Conservation (phyloP, 2,329 filamentous ascomycete genomes). For the Fusarium foetens region DNA sequence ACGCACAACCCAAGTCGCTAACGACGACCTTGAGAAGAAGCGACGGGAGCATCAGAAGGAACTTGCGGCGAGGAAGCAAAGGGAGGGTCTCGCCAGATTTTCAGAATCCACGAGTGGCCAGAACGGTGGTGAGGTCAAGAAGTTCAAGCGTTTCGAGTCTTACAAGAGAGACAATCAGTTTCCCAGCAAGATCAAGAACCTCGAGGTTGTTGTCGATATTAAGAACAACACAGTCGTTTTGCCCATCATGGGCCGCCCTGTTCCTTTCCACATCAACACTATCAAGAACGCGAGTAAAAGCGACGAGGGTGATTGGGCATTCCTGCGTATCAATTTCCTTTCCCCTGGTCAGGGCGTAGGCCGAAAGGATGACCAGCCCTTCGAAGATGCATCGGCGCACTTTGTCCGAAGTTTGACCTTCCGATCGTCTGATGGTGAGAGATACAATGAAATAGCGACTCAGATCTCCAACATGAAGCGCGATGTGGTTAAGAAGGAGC, state of each 20-base stretch:
- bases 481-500: slow-evolving; percentile 88
- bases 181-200: slow-evolving; percentile 81
- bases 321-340: slow-evolving; percentile 95
- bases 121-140: slow-evolving; percentile 94
- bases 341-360: slow-evolving; percentile 97
- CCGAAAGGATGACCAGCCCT: slow-evolving; percentile 95
- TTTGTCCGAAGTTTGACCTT: slow-evolving; percentile 97
- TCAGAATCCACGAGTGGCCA: slow-evolving; percentile 84
- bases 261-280: slow-evolving; percentile 96
- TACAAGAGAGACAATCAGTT: slow-evolving; percentile 98
- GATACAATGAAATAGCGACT: slow-evolving; percentile 89
- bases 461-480: slow-evolving; percentile 98
- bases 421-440: slow-evolving; percentile 86
- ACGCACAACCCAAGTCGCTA: slow-evolving; percentile 79
- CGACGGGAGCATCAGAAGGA: slow-evolving; percentile 94
- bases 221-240: slow-evolving; percentile 92
- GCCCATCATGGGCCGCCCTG: slow-evolving; percentile 95
- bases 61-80: slow-evolving; percentile 85
- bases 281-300: slow-evolving; percentile 99
- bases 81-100: slow-evolving; percentile 86
- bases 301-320: slow-evolving; percentile 93
- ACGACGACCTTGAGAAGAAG: slow-evolving; percentile 88
- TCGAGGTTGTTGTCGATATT: slow-evolving; percentile 88
- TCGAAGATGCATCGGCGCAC: slow-evolving; percentile 94
- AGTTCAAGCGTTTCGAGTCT: slow-evolving; percentile 98